These are phyloP conservation scores for Danielozyma ontarioensis DNA, from an alignment of 805 yeast genomes.

Conservation along the genomic window DNA sequence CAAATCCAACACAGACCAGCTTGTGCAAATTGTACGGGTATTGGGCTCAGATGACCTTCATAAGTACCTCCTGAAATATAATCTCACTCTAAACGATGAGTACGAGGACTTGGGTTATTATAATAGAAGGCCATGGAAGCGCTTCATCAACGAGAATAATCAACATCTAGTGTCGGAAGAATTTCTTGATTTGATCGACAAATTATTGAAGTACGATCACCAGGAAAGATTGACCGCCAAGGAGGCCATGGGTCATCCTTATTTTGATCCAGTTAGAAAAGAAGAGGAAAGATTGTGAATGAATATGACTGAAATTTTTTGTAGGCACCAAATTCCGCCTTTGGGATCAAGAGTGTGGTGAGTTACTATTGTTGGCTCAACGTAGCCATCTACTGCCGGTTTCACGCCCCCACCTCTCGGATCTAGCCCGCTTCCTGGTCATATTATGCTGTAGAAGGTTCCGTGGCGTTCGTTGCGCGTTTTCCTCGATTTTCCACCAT, in stretches of 20 bases:
- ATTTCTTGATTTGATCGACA: slow-evolving; percentile 66
- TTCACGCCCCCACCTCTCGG: no score
- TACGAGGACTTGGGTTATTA: slow-evolving; percentile 73
- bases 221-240: slow-evolving; percentile 82
- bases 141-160: slow-evolving; percentile 54
- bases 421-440: no score
- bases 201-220: slow-evolving; percentile 76
- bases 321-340: no score
- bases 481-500: no score
- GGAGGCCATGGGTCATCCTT: slow-evolving; percentile 79
- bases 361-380: no score
- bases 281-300: no score
- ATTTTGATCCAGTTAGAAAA: slow-evolving; percentile 42
- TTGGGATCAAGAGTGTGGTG: no score
- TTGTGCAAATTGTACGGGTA: slow-evolving; percentile 84
- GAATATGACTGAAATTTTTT: no score
- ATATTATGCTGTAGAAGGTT: no score
- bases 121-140: slow-evolving; percentile 61
- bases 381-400: no score
- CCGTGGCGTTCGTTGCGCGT: no score
- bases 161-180: slow-evolving; percentile 48
- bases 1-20: slow-evolving; percentile 83
- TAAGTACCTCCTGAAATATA: slow-evolving; percentile 63
- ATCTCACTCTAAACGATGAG: slow-evolving; percentile 65
- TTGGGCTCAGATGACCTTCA: slow-evolving; percentile 77